Conservation (phyloP, 2,329 filamentous ascomycete species). For the Botrytis cinerea region DNA sequence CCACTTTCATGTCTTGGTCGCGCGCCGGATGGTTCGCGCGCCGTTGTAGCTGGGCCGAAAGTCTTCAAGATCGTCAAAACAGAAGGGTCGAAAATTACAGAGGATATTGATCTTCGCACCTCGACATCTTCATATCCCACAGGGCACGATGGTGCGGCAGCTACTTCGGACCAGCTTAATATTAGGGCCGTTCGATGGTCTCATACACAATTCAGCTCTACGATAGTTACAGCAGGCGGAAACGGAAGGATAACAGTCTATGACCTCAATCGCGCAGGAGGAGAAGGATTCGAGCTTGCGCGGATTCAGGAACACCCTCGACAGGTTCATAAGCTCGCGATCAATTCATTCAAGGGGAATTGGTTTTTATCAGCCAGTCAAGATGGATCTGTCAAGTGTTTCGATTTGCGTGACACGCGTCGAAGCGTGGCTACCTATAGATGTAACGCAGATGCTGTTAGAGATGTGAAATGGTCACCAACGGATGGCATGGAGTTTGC, state of each 20-base stretch:
- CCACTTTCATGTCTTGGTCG: conserved; percentile 61
- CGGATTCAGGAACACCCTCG: conserved; percentile 63
- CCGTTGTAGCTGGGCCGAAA: conserved; percentile 60
- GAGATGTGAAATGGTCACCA: conserved; percentile 67
- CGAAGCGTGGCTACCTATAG: conserved; percentile 51
- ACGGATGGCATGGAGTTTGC: conserved; percentile 63
- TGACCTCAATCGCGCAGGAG: conserved; percentile 54
- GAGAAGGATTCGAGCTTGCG: conserved; percentile 50
- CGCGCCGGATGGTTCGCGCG: conserved; percentile 57
- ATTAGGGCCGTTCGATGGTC: conserved; percentile 64
- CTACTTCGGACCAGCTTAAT: conserved; percentile 58
- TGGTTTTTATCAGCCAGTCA: conserved; percentile 64
- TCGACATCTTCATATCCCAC: conserved; percentile 54
- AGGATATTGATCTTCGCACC: conserved; percentile 60
- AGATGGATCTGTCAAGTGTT: conserved; percentile 63
- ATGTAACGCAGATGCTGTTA: conserved; percentile 57
- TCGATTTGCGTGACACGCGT: conserved; percentile 56
- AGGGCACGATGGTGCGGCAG: conserved; percentile 45
- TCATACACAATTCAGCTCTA: conserved; percentile 49
- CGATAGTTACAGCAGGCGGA: conserved; percentile 63
- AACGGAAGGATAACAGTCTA: conserved; percentile 67
- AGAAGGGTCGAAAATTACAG: conserved; percentile 54
- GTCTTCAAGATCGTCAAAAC: conserved; percentile 59
- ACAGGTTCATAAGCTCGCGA: conserved; percentile 64
- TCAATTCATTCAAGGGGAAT: conserved; percentile 60